Percentiles rank a stretch among this genome's conserved stretches.
These are phyloP conservation scores for Irpex sp. DNA, from an alignment of 1,284 basidiomycete genomes.

Conservation along the genomic window DNA sequence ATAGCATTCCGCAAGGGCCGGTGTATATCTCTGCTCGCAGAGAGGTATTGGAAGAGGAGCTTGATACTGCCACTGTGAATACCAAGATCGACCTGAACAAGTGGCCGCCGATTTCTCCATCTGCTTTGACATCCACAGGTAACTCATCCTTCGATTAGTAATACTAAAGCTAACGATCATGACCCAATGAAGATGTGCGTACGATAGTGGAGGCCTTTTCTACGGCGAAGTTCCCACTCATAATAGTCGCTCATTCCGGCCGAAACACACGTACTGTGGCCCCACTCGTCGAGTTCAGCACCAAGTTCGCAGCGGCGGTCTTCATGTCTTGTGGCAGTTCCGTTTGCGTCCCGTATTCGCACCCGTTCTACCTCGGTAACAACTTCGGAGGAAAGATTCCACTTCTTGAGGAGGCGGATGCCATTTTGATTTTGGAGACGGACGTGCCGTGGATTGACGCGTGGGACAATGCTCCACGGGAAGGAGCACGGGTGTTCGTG, in stretches of 20 bases:
- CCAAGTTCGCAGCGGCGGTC: conserved; percentile 51
- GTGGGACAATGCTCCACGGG: conserved; percentile 36
- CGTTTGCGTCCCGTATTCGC: conserved; percentile 54
- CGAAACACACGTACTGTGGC: conserved; percentile 49
- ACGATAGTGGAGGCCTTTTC: conserved; percentile 48
- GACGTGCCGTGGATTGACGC: conserved; percentile 66
- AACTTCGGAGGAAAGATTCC: conserved; percentile 43
- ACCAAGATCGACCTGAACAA: conserved; percentile 29
- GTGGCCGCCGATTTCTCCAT: conserved; percentile 50
- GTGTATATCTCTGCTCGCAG: conserved; percentile 72
- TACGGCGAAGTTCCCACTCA: conserved; percentile 50
- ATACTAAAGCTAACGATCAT: conserved; percentile 1
- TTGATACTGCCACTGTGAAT: conserved; percentile 36
- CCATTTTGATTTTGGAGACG: conserved; percentile 59
- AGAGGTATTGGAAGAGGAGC: conserved; percentile 65
- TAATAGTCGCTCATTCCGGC: conserved; percentile 62
- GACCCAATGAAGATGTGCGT: conserved; percentile 31
- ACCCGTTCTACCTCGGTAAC: conserved; percentile 50
- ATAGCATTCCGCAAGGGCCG: conserved; percentile 63
- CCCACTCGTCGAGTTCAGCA: conserved; percentile 45
- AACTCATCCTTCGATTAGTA: conserved; percentile 7
- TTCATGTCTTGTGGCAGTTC: conserved; percentile 47
- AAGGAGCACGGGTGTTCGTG: conserved; percentile 50
- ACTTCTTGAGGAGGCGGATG: conserved; percentile 52
- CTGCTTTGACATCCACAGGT: conserved; percentile 48